A percentile compares a stretch with the other conserved stretches of the same genome.
These are phyloP conservation scores for Amanita rubescens DNA, from an alignment of 768 basidiomycete genomes.

Conservation along the genomic window DNA sequence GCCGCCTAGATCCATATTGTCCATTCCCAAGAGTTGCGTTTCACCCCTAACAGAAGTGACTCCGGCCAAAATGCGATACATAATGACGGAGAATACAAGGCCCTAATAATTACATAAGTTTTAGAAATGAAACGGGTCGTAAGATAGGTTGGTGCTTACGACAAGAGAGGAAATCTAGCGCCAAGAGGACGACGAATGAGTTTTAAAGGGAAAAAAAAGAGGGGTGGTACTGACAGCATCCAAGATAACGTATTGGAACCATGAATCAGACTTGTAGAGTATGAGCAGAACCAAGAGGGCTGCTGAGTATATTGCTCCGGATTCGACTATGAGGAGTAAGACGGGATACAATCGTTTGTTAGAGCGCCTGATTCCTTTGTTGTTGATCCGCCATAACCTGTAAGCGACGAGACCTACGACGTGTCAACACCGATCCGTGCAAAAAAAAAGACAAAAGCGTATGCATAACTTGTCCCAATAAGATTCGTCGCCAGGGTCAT, in stretches of 20 bases:
- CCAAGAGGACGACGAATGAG: not conserved
- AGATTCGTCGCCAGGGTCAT: constrained; percentile 26
- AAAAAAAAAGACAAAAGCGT: no score
- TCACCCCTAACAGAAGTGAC: constrained; percentile 1
- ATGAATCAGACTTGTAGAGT: constrained; percentile 21
- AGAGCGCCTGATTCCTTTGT: constrained; percentile 7
- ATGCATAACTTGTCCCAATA: constrained; percentile 20
- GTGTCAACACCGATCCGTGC: not conserved
- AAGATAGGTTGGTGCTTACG: constrained; percentile 9
- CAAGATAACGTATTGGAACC: constrained; percentile 25
- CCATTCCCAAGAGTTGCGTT: not conserved
- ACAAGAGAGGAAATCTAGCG: constrained; percentile 5
- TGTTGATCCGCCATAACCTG: constrained; percentile 23
- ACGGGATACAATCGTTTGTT: constrained; percentile 17
- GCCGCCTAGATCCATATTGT: not conserved
- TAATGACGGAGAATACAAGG: constrained; percentile 4
- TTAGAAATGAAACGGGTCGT: not conserved
- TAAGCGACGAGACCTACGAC: constrained; percentile 18
- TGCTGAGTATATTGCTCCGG: constrained; percentile 25
- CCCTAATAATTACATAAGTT: not conserved
- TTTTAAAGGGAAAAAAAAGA: not conserved
- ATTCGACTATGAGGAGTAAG: constrained; percentile 25
- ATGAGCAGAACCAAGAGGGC: constrained; percentile 23
- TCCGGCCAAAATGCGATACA: constrained; percentile 1
- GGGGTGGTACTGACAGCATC: constrained; percentile 20